These are phyloP conservation scores for Striga asiatica DNA, from an alignment of 257 asterid species.

Conservation along the genomic window DNA sequence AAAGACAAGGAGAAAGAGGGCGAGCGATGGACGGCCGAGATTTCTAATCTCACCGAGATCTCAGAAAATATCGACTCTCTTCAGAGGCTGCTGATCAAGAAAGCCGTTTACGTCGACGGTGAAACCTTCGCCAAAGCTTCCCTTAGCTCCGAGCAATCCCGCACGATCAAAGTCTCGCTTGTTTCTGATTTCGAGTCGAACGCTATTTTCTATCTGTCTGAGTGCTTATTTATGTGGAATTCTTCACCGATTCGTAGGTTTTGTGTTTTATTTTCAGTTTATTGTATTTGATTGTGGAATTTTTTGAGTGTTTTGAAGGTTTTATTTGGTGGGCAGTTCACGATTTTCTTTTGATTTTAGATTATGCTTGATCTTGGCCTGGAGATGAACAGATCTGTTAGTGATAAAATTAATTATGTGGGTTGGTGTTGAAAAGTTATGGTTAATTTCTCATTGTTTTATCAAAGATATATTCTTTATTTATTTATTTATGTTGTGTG, in stretches of 20 bases:
- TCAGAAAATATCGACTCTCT: slow-evolving; percentile 72
- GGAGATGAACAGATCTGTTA: background rate
- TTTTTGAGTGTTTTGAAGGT: background rate
- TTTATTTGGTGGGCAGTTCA: background rate
- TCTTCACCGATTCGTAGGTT: background rate
- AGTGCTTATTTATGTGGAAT: background rate
- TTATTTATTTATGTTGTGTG: too few species aligned
- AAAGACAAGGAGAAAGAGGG: slow-evolving; percentile 47
- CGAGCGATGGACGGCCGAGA: slow-evolving; percentile 90
- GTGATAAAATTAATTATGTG: background rate
- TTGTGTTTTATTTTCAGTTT: background rate
- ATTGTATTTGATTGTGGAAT: background rate
- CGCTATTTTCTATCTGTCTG: background rate
- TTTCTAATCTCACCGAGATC: slow-evolving; percentile 69
- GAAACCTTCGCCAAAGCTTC: slow-evolving; percentile 85
- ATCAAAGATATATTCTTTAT: background rate
- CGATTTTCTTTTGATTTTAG: background rate
- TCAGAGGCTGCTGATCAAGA: slow-evolving; percentile 60
- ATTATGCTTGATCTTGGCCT: background rate
- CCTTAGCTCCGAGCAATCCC: slow-evolving; percentile 79
- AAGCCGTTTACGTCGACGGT: slow-evolving; percentile 82
- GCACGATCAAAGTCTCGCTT: slow-evolving; percentile 60
- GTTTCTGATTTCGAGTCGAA: background rate
- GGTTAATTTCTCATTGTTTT: background rate
- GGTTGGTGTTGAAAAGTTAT: background rate